Percentiles rank a stretch among this genome's conserved stretches.
Evolutionary conservation across 2,329 filamentous ascomycete species (phyloP).

Genomic region (Orbilia ellipsospora): DNA sequence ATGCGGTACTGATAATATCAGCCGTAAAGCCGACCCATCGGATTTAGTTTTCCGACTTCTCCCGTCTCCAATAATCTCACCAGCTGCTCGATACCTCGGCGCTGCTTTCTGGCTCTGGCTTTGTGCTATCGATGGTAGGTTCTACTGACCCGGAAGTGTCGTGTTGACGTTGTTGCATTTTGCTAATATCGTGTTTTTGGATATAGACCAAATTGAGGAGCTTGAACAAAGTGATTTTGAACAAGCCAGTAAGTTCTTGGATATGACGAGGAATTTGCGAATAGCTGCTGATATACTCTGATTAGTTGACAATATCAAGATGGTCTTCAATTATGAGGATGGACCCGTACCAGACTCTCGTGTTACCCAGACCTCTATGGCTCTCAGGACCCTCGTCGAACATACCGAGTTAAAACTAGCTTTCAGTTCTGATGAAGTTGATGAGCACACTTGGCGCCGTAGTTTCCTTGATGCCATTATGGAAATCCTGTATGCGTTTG

Average conservation of each 20-base stretch:
- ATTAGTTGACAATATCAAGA: slow-evolving; percentile 37
- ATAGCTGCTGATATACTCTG: neutral
- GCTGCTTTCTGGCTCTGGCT: slow-evolving; percentile 59
- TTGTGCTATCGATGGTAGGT: slow-evolving; percentile 58
- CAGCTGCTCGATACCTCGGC: slow-evolving; percentile 57
- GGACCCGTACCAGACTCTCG: slow-evolving; percentile 34
- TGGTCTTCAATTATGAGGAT: slow-evolving; percentile 54
- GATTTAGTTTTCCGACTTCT: slow-evolving; percentile 58
- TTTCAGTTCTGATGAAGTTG: slow-evolving; percentile 1
- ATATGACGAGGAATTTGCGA: neutral
- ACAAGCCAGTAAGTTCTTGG: slow-evolving; percentile 40
- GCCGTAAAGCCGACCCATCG: slow-evolving; percentile 57
- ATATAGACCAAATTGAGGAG: slow-evolving; percentile 52
- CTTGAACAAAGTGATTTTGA: slow-evolving; percentile 46
- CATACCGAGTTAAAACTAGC: slow-evolving; percentile 44
- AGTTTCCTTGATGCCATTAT: slow-evolving; percentile 56
- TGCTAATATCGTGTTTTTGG: slow-evolving; percentile 33
- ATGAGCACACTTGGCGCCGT: slow-evolving; percentile 55
- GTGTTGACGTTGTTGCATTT: slow-evolving; percentile 43
- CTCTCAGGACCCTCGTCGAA: slow-evolving; percentile 56
- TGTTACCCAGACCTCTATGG: slow-evolving; percentile 56
- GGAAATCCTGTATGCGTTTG: slow-evolving; percentile 58
- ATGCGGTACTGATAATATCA: slow-evolving; percentile 56
- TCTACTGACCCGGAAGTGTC: neutral
- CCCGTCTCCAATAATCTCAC: slow-evolving; percentile 55